Evolutionary conservation across 1,284 basidiomycete genomes (phyloP).

Genomic region (Naganishia cerealis): DNA sequence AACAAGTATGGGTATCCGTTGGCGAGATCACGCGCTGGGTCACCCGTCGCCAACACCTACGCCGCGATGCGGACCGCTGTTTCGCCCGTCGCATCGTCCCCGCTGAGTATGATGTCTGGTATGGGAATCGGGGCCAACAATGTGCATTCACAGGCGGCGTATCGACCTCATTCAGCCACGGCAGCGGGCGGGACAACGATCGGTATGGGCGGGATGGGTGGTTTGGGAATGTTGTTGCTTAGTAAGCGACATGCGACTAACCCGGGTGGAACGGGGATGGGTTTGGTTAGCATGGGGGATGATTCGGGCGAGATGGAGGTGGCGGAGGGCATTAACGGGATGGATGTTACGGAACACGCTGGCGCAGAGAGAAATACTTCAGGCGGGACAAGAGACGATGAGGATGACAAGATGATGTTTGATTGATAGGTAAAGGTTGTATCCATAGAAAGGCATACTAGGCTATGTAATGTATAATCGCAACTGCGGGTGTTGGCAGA

Average conservation of each 20-base stretch:
- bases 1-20: conserved; percentile 23
- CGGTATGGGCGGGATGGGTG: conserved; percentile 33
- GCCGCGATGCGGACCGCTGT: conserved; percentile 32
- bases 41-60: conserved; percentile 27
- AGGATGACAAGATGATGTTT: conserved; percentile 34
- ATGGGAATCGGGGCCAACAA: conserved; percentile 8
- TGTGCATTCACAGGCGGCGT: conserved; percentile 15
- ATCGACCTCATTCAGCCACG: background rate
- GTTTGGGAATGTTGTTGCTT: conserved; percentile 35
- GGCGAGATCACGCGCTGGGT: conserved; percentile 30
- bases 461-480: conserved; percentile 1
- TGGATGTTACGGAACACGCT: conserved; percentile 31
- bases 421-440: conserved; percentile 23
- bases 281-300: conserved; percentile 27
- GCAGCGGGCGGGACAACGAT: conserved; percentile 18
- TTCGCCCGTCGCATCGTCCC: conserved; percentile 33
- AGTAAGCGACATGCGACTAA: conserved; percentile 33
- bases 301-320: conserved; percentile 34
- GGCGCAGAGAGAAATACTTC: background rate
- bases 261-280: conserved; percentile 32
- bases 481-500: background rate
- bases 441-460: background rate
- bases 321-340: conserved; percentile 35
- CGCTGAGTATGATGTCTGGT: conserved; percentile 30
- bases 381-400: conserved; percentile 5